These are phyloP conservation scores for Ascochyta rabiei DNA, from an alignment of 2,329 filamentous ascomycete species.

Conservation along the genomic window DNA sequence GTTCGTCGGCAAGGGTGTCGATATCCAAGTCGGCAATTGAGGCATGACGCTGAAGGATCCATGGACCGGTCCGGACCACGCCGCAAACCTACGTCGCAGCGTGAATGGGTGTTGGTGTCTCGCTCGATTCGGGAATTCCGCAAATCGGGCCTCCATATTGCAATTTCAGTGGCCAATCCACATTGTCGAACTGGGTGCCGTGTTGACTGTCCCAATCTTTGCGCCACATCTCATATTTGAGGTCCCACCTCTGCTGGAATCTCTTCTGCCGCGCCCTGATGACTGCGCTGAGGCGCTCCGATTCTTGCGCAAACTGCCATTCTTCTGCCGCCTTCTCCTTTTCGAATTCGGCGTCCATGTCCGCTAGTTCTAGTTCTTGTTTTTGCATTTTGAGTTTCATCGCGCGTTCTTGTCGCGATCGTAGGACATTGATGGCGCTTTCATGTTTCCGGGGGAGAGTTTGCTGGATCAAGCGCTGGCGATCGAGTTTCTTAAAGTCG, in stretches of 20 bases:
- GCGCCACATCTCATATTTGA: constrained; percentile 49
- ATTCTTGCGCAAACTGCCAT: constrained; percentile 40
- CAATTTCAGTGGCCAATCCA: constrained; percentile 36
- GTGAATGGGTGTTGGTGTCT: constrained; percentile 27
- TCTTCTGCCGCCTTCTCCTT: constrained; percentile 45
- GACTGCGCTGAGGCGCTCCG: constrained; percentile 40
- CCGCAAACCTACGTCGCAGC: constrained; percentile 9
- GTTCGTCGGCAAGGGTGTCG: constrained; percentile 8
- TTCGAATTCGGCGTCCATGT: constrained; percentile 42
- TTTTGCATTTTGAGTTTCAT: constrained; percentile 44
- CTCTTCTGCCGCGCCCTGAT: constrained; percentile 42
- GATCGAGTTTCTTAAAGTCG: constrained; percentile 52
- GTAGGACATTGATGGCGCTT: constrained; percentile 54
- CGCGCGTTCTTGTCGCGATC: constrained; percentile 52
- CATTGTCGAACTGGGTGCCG: constrained; percentile 35
- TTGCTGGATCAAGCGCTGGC: constrained; percentile 46
- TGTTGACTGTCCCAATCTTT: constrained; percentile 44
- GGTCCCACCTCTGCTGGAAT: constrained; percentile 47
- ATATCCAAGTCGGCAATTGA: constrained; percentile 12
- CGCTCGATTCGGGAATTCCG: constrained; percentile 30
- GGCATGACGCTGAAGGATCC: not conserved
- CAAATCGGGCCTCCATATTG: constrained; percentile 16
- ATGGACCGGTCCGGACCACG: constrained; percentile 14
- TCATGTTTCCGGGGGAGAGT: constrained; percentile 52
- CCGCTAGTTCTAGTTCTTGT: constrained; percentile 49